Evolutionary conservation across 169 alveolate species (phyloP).

Genomic region (Cryptosporidium parvum): DNA sequence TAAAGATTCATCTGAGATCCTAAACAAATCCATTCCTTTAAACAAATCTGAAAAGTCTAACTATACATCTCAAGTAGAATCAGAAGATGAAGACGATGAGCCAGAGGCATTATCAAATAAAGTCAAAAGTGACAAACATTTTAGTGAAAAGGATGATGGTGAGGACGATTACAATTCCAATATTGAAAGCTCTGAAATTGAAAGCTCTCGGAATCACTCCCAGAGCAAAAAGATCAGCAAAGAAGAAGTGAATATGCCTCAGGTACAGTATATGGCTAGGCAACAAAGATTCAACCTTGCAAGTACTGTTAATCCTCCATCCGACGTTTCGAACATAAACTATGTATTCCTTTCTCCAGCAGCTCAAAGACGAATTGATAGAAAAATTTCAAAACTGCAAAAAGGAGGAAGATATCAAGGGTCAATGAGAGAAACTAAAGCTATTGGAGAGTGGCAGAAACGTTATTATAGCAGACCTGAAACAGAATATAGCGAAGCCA

Average conservation of each 20-base stretch:
- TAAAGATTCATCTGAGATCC: not conserved
- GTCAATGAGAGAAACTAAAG: slow-evolving; percentile 57
- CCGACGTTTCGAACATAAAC: slow-evolving; percentile 45
- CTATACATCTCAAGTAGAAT: slow-evolving; percentile 4
- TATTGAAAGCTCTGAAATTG: not conserved
- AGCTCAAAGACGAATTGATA: slow-evolving; percentile 52
- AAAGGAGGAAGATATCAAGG: slow-evolving; percentile 49
- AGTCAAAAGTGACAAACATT: not conserved
- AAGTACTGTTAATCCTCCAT: slow-evolving; percentile 22
- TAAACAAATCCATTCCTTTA: not conserved
- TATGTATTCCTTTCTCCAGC: slow-evolving; percentile 60
- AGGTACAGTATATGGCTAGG: slow-evolving; percentile 34
- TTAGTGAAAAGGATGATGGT: slow-evolving; percentile 15
- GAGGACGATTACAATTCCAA: slow-evolving; percentile 5
- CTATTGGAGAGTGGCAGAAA: slow-evolving; percentile 69
- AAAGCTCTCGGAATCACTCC: not conserved
- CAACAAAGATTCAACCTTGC: slow-evolving; percentile 48
- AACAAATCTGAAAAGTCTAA: not conserved
- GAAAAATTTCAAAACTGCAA: slow-evolving; percentile 34
- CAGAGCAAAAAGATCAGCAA: not conserved
- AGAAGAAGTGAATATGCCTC: slow-evolving; percentile 1
- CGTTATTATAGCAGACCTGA: slow-evolving; percentile 66
- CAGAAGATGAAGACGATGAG: not conserved
- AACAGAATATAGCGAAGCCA: slow-evolving; percentile 5
- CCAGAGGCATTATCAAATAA: not conserved